phyloP scores from a whole-genome alignment of 805 yeast species.

The Hagleromyces aurorensis region DNA sequence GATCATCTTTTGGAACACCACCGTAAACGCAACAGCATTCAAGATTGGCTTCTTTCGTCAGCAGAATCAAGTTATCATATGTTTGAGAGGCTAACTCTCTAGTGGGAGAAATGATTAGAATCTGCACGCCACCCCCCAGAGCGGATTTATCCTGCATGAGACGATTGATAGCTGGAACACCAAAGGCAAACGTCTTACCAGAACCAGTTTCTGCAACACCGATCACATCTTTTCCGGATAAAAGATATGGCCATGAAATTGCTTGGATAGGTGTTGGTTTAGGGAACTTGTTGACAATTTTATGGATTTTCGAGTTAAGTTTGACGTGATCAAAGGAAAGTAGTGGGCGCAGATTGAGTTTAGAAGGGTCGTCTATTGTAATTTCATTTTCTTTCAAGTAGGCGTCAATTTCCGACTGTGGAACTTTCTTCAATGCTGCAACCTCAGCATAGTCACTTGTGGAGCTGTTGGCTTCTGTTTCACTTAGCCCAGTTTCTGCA shows the following conservation, averaged over 20 bases:
- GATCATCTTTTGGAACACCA: slow-evolving; percentile 95
- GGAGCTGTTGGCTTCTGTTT: slow-evolving; percentile 2
- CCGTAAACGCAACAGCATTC: slow-evolving; percentile 87
- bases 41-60: slow-evolving; percentile 54
- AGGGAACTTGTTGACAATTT: slow-evolving; percentile 63
- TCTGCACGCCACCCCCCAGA: slow-evolving; percentile 47
- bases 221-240: slow-evolving; percentile 73
- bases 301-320: slow-evolving; percentile 47
- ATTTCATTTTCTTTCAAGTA: slow-evolving; percentile 70
- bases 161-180: slow-evolving; percentile 89
- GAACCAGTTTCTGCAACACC: slow-evolving; percentile 99
- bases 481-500: slow-evolving; percentile 3
- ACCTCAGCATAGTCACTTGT: slow-evolving; percentile 33
- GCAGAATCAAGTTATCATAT: slow-evolving; percentile 64
- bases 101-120: slow-evolving; percentile 88
- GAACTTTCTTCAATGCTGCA: slow-evolving; percentile 32
- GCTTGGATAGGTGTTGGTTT: slow-evolving; percentile 96
- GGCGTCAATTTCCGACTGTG: slow-evolving; percentile 49
- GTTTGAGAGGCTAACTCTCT: slow-evolving; percentile 96
- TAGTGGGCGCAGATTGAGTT: slow-evolving; percentile 54
- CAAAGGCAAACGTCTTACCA: slow-evolving; percentile 95
- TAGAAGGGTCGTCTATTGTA: slow-evolving; percentile 60
- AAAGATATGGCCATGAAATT: slow-evolving; percentile 86
- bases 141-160: slow-evolving; percentile 33
- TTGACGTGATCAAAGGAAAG: slow-evolving; percentile 57